Evolutionary conservation across 768 basidiomycete genomes (phyloP).

Genomic region (Kwoniella bestiolae): DNA sequence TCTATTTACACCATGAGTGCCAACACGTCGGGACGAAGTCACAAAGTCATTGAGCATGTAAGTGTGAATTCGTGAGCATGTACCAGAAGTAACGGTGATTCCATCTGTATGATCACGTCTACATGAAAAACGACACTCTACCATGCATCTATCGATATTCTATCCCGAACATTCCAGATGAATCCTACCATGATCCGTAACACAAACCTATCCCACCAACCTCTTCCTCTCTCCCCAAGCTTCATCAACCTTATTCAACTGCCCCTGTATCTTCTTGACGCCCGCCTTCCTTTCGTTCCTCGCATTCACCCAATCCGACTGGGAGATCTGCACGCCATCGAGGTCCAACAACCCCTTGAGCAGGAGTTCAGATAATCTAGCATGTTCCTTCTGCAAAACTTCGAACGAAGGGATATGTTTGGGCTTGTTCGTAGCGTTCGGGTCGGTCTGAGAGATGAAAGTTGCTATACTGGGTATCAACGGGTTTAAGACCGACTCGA

Average conservation of each 20-base stretch:
- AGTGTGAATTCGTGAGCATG: no score
- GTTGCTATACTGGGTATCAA: conserved; percentile 37
- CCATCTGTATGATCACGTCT: no score
- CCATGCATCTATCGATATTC: no score
- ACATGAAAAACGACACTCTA: no score
- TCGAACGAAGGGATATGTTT: conserved; percentile 48
- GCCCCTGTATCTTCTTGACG: conserved; percentile 79
- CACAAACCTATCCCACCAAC: conserved; percentile 11
- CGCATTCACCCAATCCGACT: conserved; percentile 73
- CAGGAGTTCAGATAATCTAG: conserved; percentile 75
- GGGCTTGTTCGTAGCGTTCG: conserved; percentile 38
- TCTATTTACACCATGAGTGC: no score
- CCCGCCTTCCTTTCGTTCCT: conserved; percentile 80
- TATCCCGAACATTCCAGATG: no score
- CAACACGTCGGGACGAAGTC: no score
- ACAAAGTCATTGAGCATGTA: no score
- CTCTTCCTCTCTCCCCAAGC: conserved; percentile 64
- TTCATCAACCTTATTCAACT: conserved; percentile 78
- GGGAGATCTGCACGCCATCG: conserved; percentile 75
- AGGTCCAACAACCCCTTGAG: conserved; percentile 84
- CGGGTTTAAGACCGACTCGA: conserved; percentile 28
- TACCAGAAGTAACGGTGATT: no score
- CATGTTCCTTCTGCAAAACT: conserved; percentile 61
- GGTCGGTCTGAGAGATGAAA: conserved; percentile 36
- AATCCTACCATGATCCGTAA: no score